Conservation (phyloP, 305 asterid species). For the Fraxinus sp. region DNA sequence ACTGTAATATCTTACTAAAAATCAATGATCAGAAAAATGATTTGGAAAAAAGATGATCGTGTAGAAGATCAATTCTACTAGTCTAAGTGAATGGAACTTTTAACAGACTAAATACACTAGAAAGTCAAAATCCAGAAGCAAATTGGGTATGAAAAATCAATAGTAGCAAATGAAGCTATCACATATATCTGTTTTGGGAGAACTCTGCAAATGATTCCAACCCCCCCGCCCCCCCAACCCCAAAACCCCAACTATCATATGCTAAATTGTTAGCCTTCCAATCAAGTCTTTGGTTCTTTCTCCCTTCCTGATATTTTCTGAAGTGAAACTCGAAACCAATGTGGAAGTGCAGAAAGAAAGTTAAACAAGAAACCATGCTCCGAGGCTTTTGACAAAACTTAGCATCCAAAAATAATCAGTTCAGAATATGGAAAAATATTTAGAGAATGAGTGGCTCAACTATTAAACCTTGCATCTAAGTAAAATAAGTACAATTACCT, state of each 20-base stretch:
- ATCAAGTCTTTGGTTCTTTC: not conserved
- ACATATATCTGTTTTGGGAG: not conserved
- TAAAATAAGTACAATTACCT: not conserved
- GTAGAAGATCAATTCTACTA: conserved; percentile 9
- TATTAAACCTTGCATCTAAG: not conserved
- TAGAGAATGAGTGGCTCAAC: not conserved
- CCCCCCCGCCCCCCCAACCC: not conserved
- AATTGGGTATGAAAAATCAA: not conserved
- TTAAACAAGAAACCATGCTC: not conserved
- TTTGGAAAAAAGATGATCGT: not conserved
- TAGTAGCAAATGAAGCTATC: not conserved
- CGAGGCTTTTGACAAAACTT: not conserved
- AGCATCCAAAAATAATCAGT: not conserved
- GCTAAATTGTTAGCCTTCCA: not conserved
- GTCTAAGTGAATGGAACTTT: conserved; percentile 4
- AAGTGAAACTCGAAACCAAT: not conserved
- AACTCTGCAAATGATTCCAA: not conserved
- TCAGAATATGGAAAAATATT: not conserved
- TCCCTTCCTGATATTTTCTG: not conserved
- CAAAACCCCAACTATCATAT: not conserved
- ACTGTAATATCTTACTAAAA: conserved; percentile 18
- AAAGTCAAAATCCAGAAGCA: conserved; percentile 17
- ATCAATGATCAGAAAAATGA: not conserved
- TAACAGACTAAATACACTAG: conserved; percentile 10
- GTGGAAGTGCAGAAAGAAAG: not conserved